A percentile compares a stretch with the other conserved stretches of the same genome.
phyloP scores from a whole-genome alignment of 2,329 filamentous ascomycete species.

The Alternaria gansuensis region DNA sequence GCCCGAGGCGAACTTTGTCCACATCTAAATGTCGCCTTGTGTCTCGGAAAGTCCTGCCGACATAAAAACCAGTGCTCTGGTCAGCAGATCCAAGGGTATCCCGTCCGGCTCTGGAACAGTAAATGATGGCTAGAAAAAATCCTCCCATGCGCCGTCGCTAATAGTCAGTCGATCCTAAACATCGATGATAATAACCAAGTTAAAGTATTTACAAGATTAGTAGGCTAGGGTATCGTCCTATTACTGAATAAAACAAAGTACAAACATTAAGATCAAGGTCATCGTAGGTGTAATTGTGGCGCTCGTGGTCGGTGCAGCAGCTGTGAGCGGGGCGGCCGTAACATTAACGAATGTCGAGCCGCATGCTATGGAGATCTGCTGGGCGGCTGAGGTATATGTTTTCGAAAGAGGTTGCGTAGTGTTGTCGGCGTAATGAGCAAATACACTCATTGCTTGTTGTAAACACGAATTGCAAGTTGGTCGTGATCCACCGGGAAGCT shows the following conservation, averaged over 20 bases:
- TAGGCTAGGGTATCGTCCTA: conserved; percentile 22
- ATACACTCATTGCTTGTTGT: conserved; percentile 82
- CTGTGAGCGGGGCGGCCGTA: conserved; percentile 56
- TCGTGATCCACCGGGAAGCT: conserved; percentile 70
- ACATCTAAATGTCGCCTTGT: conserved; percentile 3
- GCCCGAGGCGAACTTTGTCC: conserved; percentile 1
- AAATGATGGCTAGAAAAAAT: conserved; percentile 15
- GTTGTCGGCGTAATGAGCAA: conserved; percentile 73
- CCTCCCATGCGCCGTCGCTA: conserved; percentile 49
- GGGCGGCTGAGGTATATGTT: conserved; percentile 76
- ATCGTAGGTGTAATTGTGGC: conserved; percentile 42
- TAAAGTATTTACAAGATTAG: conserved; percentile 35
- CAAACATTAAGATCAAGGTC: conserved; percentile 48
- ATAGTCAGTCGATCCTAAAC: conserved; percentile 40
- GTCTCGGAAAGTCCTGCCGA: conserved; percentile 1
- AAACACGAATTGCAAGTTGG: conserved; percentile 81
- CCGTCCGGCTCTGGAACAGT: conserved; percentile 14
- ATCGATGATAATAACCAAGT: conserved; percentile 28
- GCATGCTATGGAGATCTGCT: conserved; percentile 73
- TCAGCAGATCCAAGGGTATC: conserved; percentile 20
- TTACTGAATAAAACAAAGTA: conserved; percentile 47
- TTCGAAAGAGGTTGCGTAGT: conserved; percentile 70
- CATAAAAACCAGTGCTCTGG: conserved; percentile 15
- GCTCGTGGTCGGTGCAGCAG: conserved; percentile 35
- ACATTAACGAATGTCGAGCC: conserved; percentile 64